Evolutionary conservation across 2,329 filamentous ascomycete species (phyloP).

Genomic region (Phoma sp.): DNA sequence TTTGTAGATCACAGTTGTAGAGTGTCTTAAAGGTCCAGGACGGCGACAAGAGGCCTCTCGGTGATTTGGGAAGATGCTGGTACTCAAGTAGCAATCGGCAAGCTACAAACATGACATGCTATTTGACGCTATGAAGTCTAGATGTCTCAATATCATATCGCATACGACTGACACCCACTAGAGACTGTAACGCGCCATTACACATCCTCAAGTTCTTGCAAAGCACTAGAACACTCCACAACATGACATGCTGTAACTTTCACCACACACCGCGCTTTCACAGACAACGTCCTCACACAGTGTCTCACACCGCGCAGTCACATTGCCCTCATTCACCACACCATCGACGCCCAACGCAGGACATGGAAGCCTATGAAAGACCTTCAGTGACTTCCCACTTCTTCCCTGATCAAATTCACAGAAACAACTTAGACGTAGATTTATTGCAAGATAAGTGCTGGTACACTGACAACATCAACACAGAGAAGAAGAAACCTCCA

Average conservation of each 20-base stretch:
- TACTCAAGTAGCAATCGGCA: too few species aligned
- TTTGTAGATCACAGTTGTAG: too few species aligned
- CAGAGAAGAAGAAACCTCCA: neutral
- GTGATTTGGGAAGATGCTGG: too few species aligned
- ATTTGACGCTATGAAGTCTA: too few species aligned
- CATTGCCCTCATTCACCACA: neutral
- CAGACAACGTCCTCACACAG: neutral
- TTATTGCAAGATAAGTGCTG: neutral
- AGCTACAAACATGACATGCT: too few species aligned
- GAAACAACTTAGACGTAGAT: neutral
- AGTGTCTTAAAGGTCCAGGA: too few species aligned
- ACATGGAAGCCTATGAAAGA: neutral
- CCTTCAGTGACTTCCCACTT: neutral
- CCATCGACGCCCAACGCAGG: neutral
- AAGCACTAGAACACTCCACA: neutral
- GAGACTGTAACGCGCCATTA: neutral
- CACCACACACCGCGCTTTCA: neutral
- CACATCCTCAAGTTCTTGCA: too few species aligned
- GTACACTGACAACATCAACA: neutral
- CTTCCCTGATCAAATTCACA: neutral
- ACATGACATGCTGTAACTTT: neutral
- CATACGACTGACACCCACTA: too few species aligned
- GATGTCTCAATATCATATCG: too few species aligned
- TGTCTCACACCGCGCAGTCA: slow-evolving; percentile 10
- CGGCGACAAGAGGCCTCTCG: too few species aligned